These are phyloP conservation scores for Straminergon stramineum DNA, from an alignment of 225 moss, liverwort and hornwort species.

Conservation along the genomic window DNA sequence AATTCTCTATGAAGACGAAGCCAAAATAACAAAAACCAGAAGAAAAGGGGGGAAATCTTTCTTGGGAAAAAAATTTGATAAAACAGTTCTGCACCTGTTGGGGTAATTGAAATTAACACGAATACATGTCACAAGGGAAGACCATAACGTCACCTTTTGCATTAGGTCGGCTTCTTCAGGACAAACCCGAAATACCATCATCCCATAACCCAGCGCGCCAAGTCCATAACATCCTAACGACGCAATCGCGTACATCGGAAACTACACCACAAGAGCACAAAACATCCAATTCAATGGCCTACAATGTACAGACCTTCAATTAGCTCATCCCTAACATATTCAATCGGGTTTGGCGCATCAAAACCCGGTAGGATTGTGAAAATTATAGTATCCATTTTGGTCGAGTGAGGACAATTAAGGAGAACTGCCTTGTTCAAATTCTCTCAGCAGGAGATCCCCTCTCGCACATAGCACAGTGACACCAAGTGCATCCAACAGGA, in stretches of 20 bases:
- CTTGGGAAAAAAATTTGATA: not conserved
- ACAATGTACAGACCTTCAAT: not conserved
- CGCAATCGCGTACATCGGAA: constrained; percentile 76
- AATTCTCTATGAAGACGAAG: not conserved
- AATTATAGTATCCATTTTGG: not conserved
- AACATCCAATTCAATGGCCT: not conserved
- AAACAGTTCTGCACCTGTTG: not conserved
- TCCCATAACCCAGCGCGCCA: constrained; percentile 82
- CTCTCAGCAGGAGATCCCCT: not conserved
- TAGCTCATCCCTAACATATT: not conserved
- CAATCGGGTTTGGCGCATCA: not conserved
- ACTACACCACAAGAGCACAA: constrained; percentile 30
- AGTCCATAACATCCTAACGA: constrained; percentile 85
- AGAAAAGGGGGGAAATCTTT: not conserved
- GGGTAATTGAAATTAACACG: not conserved
- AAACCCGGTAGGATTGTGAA: not conserved
- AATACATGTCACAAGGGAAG: not conserved
- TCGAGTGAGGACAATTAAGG: not conserved
- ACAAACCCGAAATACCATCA: constrained; percentile 80
- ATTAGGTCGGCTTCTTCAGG: constrained; percentile 69
- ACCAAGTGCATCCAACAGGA: not conserved
- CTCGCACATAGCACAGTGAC: not conserved
- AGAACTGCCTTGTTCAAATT: not conserved
- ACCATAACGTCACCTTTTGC: constrained; percentile 46
- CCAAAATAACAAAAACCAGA: not conserved